Base-by-base conservation (phyloP, 441 rosid genomes). In the Euphorbia corollata region DNA sequence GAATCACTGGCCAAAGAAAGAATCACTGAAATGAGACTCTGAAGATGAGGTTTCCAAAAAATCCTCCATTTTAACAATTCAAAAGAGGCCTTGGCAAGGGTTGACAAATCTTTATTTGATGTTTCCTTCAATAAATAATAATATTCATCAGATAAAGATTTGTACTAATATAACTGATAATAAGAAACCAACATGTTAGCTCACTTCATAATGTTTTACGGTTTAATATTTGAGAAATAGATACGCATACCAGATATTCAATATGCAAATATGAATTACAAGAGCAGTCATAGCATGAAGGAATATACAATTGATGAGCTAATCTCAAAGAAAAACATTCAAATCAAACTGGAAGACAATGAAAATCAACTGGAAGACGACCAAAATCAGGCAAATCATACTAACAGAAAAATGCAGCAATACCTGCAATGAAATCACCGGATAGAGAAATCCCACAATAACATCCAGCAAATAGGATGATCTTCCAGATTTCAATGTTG, bases 361-460 rank as follows among this genome's bases (percentile, higher is more conserved):
- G 2, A 27, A 12, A 8, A 32, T 20, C 12, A 51, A 20, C 0
- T 27, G 13, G 53, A 73, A 59, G 48, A 47, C 64, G 67, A 27
- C 4, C 58, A 48, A 56, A 30, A 69, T 12, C 61, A 67, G 32
- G 63, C 30, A 61, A 59, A 34, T 23, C 32, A 48, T 54, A 23
- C 16, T 2, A 68, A 69, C 3, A 60, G 54, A 70, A 70, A 55
- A 47, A 63, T 54, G 60, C 34, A 57, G 16, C 55, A 78, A 67
- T 88, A 95, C 98, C 97, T 86, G 98, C 81, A 95, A 83, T 56
- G 98, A 84, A 74, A 95, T 83, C 66, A 95, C 86, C 24, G 99
- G 99, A 77, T 87, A 81, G 63, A 95, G 87, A 71, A 91, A 82
- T 73, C 78, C 85, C 57, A 82, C 94, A 55, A 95, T 77, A 69